These are phyloP conservation scores for Paraphaeosphaeria sporulosa DNA, from an alignment of 2,329 filamentous ascomycete genomes.

Conservation along the genomic window DNA sequence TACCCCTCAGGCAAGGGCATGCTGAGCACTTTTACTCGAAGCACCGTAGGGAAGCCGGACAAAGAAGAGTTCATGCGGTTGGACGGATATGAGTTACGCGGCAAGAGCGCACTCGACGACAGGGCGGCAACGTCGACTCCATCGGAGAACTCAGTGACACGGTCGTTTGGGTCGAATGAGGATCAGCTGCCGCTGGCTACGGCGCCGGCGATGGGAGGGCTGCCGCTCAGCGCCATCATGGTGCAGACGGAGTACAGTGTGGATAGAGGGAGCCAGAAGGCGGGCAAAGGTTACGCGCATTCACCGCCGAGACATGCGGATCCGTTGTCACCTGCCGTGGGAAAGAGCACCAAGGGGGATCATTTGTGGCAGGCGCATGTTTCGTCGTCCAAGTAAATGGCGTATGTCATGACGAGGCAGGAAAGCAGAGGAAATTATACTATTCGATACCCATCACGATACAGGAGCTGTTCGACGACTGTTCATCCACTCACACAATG, in stretches of 20 bases:
- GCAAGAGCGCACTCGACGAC: not conserved
- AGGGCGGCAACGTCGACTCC: not conserved
- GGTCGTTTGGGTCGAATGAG: conserved; percentile 16
- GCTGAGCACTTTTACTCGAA: conserved; percentile 15
- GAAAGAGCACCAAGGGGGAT: too few relatives aligned
- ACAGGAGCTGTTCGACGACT: too few relatives aligned
- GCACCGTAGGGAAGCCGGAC: conserved; percentile 13
- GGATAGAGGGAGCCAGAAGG: not conserved
- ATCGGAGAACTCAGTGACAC: not conserved
- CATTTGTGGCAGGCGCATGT: too few relatives aligned
- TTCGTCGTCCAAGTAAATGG: not conserved
- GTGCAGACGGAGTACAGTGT: conserved; percentile 2
- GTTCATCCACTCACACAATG: too few relatives aligned
- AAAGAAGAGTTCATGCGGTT: conserved; percentile 20
- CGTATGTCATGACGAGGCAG: not conserved
- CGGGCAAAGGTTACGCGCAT: not conserved
- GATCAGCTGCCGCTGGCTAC: conserved; percentile 14
- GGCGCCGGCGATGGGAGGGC: not conserved
- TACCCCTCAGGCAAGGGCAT: conserved; percentile 18
- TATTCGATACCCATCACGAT: too few relatives aligned
- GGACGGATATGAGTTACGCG: conserved; percentile 20
- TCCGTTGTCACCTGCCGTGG: too few relatives aligned
- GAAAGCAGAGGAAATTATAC: too few relatives aligned
- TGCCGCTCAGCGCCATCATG: not conserved
- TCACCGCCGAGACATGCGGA: too few relatives aligned